Conservation (phyloP, 75 land plant genomes). For the Ceratopteris richardii region DNA sequence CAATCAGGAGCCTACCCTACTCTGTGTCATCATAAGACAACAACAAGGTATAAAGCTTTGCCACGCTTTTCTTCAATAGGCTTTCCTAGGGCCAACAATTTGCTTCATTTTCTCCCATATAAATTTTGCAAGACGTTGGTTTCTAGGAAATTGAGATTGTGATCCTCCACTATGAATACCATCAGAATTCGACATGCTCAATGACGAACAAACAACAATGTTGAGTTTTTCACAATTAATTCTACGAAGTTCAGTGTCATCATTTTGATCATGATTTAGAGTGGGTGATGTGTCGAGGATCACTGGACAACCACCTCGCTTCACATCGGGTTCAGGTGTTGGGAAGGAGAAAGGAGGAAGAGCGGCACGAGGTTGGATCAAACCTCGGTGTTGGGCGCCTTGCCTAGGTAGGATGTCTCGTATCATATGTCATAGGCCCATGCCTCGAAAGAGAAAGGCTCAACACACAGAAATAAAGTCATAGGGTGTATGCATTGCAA, state of each 20-base stretch:
- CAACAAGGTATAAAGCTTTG: slow-evolving; percentile 73
- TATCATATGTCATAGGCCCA: too few relatives aligned
- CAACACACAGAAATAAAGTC: too few relatives aligned
- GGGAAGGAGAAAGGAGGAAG: too few relatives aligned
- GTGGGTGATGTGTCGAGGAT: too few relatives aligned
- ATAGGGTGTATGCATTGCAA: too few relatives aligned
- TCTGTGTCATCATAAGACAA: slow-evolving; percentile 71
- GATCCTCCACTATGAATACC: slow-evolving; percentile 9
- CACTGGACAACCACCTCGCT: too few relatives aligned
- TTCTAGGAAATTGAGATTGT: slow-evolving; percentile 15
- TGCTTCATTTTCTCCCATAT: slow-evolving; percentile 48
- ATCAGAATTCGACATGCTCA: background rate
- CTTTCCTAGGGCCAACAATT: slow-evolving; percentile 69
- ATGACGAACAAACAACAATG: background rate
- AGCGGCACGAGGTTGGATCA: too few relatives aligned
- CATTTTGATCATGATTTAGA: background rate
- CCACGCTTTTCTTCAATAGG: slow-evolving; percentile 75
- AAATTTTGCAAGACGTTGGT: slow-evolving; percentile 35
- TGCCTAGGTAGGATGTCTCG: too few relatives aligned
- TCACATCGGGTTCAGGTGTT: too few relatives aligned
- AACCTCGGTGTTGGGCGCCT: too few relatives aligned
- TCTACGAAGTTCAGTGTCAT: background rate
- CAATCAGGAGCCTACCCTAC: slow-evolving; percentile 53
- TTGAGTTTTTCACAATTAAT: background rate
- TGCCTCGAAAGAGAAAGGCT: too few relatives aligned